Percentiles rank a stretch among this genome's conserved stretches.
Conservation (phyloP, 495 filamentous ascomycete genomes). For the Penicillium nucicola region DNA sequence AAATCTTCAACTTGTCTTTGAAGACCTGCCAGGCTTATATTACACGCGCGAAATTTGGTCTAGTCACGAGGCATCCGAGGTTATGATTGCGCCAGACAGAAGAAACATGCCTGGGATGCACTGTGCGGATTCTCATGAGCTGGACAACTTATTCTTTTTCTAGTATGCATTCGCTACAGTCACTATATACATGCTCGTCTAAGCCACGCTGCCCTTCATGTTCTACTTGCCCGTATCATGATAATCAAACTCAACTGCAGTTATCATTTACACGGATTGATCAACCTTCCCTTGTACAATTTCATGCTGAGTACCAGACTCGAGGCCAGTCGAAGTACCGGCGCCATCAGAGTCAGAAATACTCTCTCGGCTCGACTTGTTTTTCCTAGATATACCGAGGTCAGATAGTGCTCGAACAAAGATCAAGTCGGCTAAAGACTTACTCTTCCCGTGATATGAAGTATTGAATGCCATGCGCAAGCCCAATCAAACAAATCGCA, state of each 20-base stretch:
- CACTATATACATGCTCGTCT: no score
- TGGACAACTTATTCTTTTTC: neutral
- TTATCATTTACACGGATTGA: neutral
- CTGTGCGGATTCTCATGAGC: neutral
- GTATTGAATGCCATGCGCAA: slow-evolving; percentile 31
- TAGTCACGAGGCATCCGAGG: neutral
- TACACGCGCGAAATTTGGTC: neutral
- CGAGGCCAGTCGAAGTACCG: slow-evolving; percentile 1
- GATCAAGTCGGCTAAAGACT: neutral
- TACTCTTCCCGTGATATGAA: slow-evolving; percentile 26
- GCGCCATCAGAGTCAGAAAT: neutral
- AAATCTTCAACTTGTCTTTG: neutral
- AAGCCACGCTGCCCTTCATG: no score
- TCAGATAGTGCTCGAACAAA: neutral
- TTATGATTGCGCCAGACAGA: neutral
- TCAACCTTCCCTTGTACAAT: neutral
- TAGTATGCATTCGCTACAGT: neutral
- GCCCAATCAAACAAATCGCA: slow-evolving; percentile 40
- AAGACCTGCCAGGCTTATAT: neutral
- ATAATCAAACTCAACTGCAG: neutral
- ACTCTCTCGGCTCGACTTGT: neutral
- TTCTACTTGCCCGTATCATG: no score
- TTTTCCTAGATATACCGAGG: slow-evolving; percentile 4
- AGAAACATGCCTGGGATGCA: neutral
- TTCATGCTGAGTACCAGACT: slow-evolving; percentile 1